Base-by-base conservation (phyloP, 148 eudicot genomes). In the Gaultheria prostrata region DNA sequence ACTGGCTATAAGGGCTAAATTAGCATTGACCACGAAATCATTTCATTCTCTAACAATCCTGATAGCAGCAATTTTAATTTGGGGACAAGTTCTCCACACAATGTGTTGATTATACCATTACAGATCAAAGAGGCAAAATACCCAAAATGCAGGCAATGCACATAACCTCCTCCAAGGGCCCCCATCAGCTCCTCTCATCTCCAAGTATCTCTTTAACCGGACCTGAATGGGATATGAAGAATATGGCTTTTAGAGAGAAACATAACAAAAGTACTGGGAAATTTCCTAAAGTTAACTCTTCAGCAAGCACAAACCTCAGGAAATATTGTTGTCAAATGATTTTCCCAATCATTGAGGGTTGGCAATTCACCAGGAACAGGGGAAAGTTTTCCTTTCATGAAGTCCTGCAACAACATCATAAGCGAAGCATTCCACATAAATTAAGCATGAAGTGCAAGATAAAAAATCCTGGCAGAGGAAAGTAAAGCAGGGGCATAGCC, bases 171-270 rank as follows among this genome's bases (percentile, higher is more conserved):
- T 92, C 98, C 98, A 95, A 71, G 99, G 98, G 65, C 98, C 99
- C 77, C 98, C 98, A 92, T 97, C 99, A 75, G 99, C 99, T 76
- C 98, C 99, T 85, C 99, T 91, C 98, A 97, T 93, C 83, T 97
- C 99, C 89, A 97, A 84, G 90, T 93, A 95, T 87, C 98, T 92
- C 89, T 97, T 97, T 88, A 97, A 88, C 89, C 98, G 92, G 71
- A 97, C 99, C 99, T 97, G 95, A 85, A 89, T 24, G 84, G 53
- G 77, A 57, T 83, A 56, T 78, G 61, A 83, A 83, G 18, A 82
- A 76, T 17, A 63, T 50, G 72, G 50, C 32, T 49, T 10, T 67
- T 78, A 79, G 43, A 15, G 8, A 79, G 15, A 32, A 71, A 61
- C 10, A 56, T 26, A 54, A 69, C 61, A 35, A 33, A 72, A 20